A percentile compares a stretch with the other conserved stretches of the same genome.
phyloP scores from a whole-genome alignment of 306 rosid genomes.

The Mucuna pruriens region DNA sequence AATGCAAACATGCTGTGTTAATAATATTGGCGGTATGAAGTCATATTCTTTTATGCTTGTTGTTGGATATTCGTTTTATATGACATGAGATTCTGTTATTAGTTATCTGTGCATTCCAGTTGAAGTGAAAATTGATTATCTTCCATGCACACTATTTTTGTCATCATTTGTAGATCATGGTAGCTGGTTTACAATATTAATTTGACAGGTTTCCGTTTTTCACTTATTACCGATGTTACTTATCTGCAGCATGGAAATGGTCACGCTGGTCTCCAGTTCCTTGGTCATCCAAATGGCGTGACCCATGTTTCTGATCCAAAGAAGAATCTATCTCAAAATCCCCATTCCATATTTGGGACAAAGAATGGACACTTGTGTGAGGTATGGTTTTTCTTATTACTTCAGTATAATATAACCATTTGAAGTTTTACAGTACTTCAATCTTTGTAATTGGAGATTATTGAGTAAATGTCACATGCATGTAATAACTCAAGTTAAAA shows the following conservation, averaged over 20 bases:
- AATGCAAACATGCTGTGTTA: not conserved
- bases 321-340: conserved; percentile 62
- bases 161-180: conserved; percentile 1
- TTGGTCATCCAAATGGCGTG: conserved; percentile 50
- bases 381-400: conserved; percentile 55
- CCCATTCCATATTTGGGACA: conserved; percentile 55
- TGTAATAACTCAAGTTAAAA: not conserved
- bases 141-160: not conserved
- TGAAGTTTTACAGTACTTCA: not conserved
- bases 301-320: conserved; percentile 57
- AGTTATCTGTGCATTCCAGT: conserved; percentile 11
- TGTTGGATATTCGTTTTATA: conserved; percentile 19
- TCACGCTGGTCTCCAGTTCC: conserved; percentile 54
- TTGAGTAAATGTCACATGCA: conserved; percentile 12
- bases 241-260: conserved; percentile 67
- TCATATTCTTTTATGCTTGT: conserved; percentile 11
- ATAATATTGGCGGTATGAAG: not conserved
- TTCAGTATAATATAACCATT: conserved; percentile 25
- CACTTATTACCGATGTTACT: not conserved
- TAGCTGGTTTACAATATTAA: not conserved
- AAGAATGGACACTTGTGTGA: conserved; percentile 66
- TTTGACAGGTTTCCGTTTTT: conserved; percentile 32
- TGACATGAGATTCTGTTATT: conserved; percentile 9
- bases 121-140: conserved; percentile 12
- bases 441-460: conserved; percentile 10